Percentiles rank a stretch among this genome's conserved stretches.
Conservation (phyloP, 129 eudicot species). For the Solidago caesia region DNA sequence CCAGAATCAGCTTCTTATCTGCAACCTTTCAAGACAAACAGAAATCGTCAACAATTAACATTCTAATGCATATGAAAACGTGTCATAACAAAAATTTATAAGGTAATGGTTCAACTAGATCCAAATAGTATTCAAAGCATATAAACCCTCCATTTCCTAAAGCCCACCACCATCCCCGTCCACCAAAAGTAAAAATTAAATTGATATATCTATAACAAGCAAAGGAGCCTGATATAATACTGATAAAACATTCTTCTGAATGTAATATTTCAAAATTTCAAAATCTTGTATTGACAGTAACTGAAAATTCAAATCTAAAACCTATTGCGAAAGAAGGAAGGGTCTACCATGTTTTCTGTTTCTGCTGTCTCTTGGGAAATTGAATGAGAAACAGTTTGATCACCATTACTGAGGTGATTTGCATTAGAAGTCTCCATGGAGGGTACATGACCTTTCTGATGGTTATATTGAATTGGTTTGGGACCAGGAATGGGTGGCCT, state of each 20-base stretch:
- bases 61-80: neutral
- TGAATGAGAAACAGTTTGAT: slow-evolving; percentile 34
- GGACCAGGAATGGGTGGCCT: slow-evolving; percentile 59
- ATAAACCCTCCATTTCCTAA: slow-evolving; percentile 13
- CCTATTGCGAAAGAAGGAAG: too few relatives aligned
- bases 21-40: slow-evolving; percentile 53
- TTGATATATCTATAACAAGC: slow-evolving; percentile 18
- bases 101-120: slow-evolving; percentile 17
- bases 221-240: neutral
- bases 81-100: neutral
- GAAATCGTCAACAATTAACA: slow-evolving; percentile 24
- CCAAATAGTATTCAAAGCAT: slow-evolving; percentile 19
- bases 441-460: slow-evolving; percentile 42
- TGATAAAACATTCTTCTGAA: slow-evolving; percentile 14
- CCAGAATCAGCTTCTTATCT: slow-evolving; percentile 65
- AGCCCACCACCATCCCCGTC: slow-evolving; percentile 7
- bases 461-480: slow-evolving; percentile 54
- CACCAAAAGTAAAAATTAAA: neutral
- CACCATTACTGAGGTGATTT: slow-evolving; percentile 47
- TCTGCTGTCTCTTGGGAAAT: slow-evolving; percentile 46
- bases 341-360: slow-evolving; percentile 45
- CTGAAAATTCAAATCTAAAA: too few relatives aligned
- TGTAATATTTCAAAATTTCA: slow-evolving; percentile 15
- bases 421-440: slow-evolving; percentile 44
- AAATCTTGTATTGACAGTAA: too few relatives aligned